phyloP scores from a whole-genome alignment of 495 filamentous ascomycete species.

The Penicillium silybi region DNA sequence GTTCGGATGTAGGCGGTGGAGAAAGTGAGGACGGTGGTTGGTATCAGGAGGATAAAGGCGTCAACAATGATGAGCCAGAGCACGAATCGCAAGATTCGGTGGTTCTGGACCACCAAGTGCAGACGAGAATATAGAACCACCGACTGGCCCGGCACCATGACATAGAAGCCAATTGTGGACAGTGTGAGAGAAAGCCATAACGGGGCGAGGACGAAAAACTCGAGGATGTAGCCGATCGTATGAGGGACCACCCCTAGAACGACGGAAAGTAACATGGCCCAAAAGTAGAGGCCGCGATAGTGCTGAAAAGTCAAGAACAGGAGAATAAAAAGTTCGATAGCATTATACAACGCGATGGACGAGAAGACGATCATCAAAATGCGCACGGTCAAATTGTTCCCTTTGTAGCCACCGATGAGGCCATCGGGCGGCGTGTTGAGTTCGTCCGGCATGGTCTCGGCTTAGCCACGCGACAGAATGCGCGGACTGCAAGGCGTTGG shows the following conservation, averaged over 20 bases:
- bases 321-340: conserved; percentile 45
- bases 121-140: conserved; percentile 65
- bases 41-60: conserved; percentile 43
- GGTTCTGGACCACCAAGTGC: conserved; percentile 52
- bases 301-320: conserved; percentile 48
- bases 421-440: conserved; percentile 30
- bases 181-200: conserved; percentile 36
- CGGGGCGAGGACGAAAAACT: conserved; percentile 46
- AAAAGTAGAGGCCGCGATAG: conserved; percentile 49
- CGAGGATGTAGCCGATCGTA: conserved; percentile 50
- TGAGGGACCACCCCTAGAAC: conserved; percentile 51
- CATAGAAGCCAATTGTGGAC: conserved; percentile 52
- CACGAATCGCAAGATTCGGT: conserved; percentile 44
- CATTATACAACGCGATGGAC: conserved; percentile 49
- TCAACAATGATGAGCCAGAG: conserved; percentile 56
- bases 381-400: conserved; percentile 23
- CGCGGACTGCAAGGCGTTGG: background rate
- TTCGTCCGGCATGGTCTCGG: conserved; percentile 5
- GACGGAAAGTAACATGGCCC: conserved; percentile 40
- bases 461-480: background rate
- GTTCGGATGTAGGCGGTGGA: conserved; percentile 31
- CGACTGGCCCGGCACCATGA: conserved; percentile 64
- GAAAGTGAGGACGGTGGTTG: conserved; percentile 53
- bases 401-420: conserved; percentile 33
- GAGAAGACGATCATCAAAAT: conserved; percentile 47